A percentile compares a stretch with the other conserved stretches of the same genome.
Conservation (phyloP, 352 stramenopile genomes). For the Globisporangium cylindrosporum region DNA sequence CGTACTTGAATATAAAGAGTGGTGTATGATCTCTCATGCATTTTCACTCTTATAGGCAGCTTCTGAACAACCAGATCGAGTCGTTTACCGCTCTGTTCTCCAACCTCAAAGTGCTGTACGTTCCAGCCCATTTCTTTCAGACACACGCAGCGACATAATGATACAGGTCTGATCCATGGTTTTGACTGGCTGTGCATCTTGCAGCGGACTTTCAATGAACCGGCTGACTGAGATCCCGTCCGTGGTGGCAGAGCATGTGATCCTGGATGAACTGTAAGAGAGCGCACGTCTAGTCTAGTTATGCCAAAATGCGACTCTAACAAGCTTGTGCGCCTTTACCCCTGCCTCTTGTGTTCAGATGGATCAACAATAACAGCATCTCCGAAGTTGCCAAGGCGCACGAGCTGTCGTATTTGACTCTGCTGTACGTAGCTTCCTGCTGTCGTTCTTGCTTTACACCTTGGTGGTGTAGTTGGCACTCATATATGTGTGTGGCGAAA, state of each 20-base stretch:
- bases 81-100: constrained; percentile 1
- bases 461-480: background rate
- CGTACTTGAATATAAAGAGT: no score
- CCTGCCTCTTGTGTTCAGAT: background rate
- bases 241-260: background rate
- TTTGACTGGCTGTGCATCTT: background rate
- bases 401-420: background rate
- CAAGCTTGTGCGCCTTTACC: no score
- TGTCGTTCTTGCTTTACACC: no score
- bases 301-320: no score
- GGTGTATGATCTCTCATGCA: no score
- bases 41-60: constrained; percentile 3
- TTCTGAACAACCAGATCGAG: constrained; percentile 3
- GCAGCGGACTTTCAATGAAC: background rate
- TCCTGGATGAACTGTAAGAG: background rate
- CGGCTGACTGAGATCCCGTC: background rate
- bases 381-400: background rate
- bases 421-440: background rate
- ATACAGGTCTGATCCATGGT: no score
- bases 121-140: no score
- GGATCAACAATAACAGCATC: constrained; percentile 9
- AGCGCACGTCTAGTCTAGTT: no score
- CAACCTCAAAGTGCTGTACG: background rate
- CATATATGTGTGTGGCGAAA: background rate
- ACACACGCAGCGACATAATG: no score